Evolutionary conservation across 345 rosid genomes (phyloP).

Genomic region (Adansonia digitata): DNA sequence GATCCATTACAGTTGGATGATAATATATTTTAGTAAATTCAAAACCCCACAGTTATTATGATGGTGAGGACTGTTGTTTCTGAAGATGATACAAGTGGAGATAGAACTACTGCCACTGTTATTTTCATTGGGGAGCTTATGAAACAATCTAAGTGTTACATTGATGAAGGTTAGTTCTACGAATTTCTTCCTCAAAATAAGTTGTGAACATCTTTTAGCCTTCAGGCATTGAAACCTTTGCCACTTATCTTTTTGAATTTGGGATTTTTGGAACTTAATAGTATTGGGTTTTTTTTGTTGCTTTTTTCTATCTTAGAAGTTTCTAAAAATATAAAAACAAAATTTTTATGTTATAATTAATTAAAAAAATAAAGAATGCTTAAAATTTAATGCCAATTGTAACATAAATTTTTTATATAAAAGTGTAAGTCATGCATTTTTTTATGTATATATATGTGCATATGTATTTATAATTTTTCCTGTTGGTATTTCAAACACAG

Average conservation of each 20-base stretch:
- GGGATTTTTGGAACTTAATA: neutral
- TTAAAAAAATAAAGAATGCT: neutral
- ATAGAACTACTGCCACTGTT: constrained; percentile 93
- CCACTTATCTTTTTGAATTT: neutral
- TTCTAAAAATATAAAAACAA: neutral
- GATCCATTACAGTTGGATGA: too few species aligned
- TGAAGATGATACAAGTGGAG: constrained; percentile 93
- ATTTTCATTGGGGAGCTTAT: constrained; percentile 93
- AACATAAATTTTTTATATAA: neutral
- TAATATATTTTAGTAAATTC: constrained; percentile 71
- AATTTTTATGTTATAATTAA: neutral
- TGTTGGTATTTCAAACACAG: too few species aligned
- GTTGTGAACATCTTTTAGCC: neutral
- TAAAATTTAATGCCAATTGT: neutral
- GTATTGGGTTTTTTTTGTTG: neutral
- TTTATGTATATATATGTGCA: too few species aligned
- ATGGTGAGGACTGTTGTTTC: constrained; percentile 98
- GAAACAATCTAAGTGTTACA: constrained; percentile 90
- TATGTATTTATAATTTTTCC: too few species aligned
- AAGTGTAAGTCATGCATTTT: neutral
- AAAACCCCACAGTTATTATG: constrained; percentile 96
- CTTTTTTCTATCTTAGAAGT: neutral
- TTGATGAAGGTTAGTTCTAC: constrained; percentile 67
- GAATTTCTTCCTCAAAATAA: neutral
- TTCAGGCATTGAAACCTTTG: neutral